Percentiles rank a stretch among this genome's conserved stretches.
Conservation (phyloP, 2,329 filamentous ascomycete genomes). For the Mollisia scopiformis region DNA sequence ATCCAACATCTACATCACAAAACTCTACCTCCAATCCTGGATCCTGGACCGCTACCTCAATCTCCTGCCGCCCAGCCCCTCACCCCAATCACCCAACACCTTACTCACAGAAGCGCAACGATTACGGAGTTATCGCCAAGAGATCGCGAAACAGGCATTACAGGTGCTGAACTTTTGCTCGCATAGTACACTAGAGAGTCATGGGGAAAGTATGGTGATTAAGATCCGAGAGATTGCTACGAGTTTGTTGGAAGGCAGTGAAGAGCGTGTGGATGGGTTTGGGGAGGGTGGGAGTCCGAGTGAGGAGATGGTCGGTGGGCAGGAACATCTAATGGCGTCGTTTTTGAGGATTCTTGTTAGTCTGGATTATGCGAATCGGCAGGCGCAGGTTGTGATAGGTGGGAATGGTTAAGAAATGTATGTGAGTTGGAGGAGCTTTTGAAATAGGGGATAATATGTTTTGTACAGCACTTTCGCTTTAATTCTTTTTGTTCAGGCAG, state of each 20-base stretch:
- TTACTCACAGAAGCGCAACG: constrained; percentile 7
- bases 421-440: no score
- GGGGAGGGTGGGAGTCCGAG: not conserved
- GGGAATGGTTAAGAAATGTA: no score
- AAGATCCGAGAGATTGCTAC: constrained; percentile 34
- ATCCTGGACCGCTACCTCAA: constrained; percentile 22
- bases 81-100: constrained; percentile 3
- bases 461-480: no score
- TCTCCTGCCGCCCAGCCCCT: not conserved
- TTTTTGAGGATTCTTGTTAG: not conserved
- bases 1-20: constrained; percentile 32
- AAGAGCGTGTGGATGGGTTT: not conserved
- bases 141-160: constrained; percentile 18
- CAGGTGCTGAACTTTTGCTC: constrained; percentile 21
- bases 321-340: not conserved
- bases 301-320: not conserved
- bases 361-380: constrained; percentile 2
- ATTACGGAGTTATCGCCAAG: constrained; percentile 3
- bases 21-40: constrained; percentile 30
- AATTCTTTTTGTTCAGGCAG: no score
- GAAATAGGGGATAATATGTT: no score
- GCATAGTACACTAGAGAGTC: constrained; percentile 23
- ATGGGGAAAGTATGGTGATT: constrained; percentile 28
- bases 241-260: constrained; percentile 21
- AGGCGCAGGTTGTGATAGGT: no score